Evolutionary conservation across 2,329 filamentous ascomycete species (phyloP).

Genomic region (Fonsecaea multimorphosa): DNA sequence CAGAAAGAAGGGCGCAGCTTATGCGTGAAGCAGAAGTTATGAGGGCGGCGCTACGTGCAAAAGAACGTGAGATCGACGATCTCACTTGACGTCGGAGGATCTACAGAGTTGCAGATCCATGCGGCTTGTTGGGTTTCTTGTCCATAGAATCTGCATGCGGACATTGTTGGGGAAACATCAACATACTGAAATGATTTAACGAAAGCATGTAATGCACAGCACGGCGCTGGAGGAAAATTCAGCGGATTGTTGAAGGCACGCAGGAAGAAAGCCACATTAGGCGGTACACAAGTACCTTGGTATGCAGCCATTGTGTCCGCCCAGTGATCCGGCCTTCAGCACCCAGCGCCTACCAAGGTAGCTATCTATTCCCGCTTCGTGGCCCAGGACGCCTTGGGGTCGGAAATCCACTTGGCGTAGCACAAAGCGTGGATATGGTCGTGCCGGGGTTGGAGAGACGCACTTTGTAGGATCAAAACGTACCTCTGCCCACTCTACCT

Average conservation of each 20-base stretch:
- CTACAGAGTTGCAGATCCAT: not conserved
- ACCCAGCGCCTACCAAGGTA: too few species aligned
- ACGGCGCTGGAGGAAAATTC: conserved; percentile 27
- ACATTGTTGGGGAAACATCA: conserved; percentile 1
- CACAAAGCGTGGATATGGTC: not conserved
- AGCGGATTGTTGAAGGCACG: not conserved
- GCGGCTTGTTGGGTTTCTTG: conserved; percentile 5
- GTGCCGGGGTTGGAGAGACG: not conserved
- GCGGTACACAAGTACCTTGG: not conserved
- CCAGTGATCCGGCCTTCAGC: not conserved
- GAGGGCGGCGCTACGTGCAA: conserved; percentile 72
- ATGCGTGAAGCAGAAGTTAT: conserved; percentile 77
- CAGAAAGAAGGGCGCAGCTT: conserved; percentile 51
- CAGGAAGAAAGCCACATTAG: not conserved
- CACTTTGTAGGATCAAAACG: not conserved
- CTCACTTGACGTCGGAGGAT: conserved; percentile 45
- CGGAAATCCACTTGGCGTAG: not conserved
- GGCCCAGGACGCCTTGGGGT: not conserved
- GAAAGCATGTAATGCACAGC: conserved; percentile 18
- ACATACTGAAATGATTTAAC: conserved; percentile 7
- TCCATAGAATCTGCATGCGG: not conserved
- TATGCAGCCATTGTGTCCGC: not conserved
- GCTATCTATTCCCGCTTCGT: not conserved
- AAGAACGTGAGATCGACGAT: conserved; percentile 73
- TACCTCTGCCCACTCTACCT: not conserved